phyloP scores from a whole-genome alignment of 2,329 filamentous ascomycete genomes.

The Fusarium drepaniforme region DNA sequence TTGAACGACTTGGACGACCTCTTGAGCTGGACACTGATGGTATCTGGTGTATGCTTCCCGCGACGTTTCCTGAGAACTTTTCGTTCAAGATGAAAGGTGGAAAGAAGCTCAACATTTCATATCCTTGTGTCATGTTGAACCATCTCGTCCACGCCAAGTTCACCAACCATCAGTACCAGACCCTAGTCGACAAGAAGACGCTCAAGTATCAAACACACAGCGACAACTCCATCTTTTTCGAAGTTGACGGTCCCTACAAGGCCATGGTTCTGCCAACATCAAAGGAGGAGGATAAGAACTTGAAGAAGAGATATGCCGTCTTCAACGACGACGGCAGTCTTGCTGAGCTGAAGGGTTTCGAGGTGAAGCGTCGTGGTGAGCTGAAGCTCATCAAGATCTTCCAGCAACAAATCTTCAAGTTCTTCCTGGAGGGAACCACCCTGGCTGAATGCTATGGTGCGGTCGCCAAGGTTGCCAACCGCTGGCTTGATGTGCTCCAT shows the following conservation, averaged over 20 bases:
- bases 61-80: constrained; percentile 97
- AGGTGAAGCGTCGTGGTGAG: constrained; percentile 97
- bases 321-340: constrained; percentile 98
- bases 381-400: constrained; percentile 99
- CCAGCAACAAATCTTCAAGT: constrained; percentile 99
- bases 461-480: constrained; percentile 94
- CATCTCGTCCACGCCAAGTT: constrained; percentile 95
- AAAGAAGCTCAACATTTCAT: constrained; percentile 96
- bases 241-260: constrained; percentile 97
- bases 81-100: constrained; percentile 93
- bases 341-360: constrained; percentile 96
- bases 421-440: constrained; percentile 93
- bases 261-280: constrained; percentile 98
- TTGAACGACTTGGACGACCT: constrained; percentile 92
- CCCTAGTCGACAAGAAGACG: constrained; percentile 79
- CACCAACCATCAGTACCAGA: constrained; percentile 98
- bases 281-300: constrained; percentile 98
- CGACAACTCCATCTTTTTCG: constrained; percentile 99
- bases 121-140: constrained; percentile 99
- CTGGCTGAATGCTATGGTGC: constrained; percentile 89
- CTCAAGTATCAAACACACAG: constrained; percentile 97
- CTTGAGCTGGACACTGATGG: constrained; percentile 97
- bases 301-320: constrained; percentile 99
- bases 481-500: constrained; percentile 95
- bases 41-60: constrained; percentile 99